phyloP scores from a whole-genome alignment of 306 rosid genomes.

The Nissolia schottii region DNA sequence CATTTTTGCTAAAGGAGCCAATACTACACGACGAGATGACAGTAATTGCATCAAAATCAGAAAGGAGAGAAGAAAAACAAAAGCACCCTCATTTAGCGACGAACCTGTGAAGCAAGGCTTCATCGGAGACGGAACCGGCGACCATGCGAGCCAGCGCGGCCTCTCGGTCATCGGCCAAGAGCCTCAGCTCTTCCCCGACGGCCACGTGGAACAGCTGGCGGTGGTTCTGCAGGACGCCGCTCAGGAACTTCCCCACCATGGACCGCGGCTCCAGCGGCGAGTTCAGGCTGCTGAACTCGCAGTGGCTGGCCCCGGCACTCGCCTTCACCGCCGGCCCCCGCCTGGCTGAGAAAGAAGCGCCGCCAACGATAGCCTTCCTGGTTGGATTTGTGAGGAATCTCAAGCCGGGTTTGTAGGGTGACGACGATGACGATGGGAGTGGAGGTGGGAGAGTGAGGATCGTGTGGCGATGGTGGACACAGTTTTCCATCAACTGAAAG shows the following conservation, averaged over 20 bases:
- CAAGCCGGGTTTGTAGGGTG: neutral
- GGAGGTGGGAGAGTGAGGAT: slow-evolving; percentile 2
- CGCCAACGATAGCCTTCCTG: neutral
- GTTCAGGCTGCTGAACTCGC: slow-evolving; percentile 52
- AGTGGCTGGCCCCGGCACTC: slow-evolving; percentile 32
- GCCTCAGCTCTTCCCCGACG: slow-evolving; percentile 63
- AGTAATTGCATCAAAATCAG: too few species aligned
- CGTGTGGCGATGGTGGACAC: slow-evolving; percentile 1
- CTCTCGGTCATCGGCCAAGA: slow-evolving; percentile 64
- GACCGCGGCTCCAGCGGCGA: slow-evolving; percentile 72
- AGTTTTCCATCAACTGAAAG: slow-evolving; percentile 38
- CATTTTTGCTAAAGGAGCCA: too few species aligned
- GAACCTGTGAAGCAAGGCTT: slow-evolving; percentile 81
- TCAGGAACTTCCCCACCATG: slow-evolving; percentile 52
- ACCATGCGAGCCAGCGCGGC: slow-evolving; percentile 55
- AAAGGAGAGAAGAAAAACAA: neutral
- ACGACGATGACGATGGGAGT: neutral
- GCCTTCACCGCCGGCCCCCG: neutral
- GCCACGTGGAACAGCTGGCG: slow-evolving; percentile 71
- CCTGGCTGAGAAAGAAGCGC: neutral
- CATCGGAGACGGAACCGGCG: slow-evolving; percentile 42
- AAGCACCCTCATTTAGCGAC: neutral
- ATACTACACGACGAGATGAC: too few species aligned
- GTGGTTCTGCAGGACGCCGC: slow-evolving; percentile 75
- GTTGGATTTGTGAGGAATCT: neutral